Base-by-base conservation (phyloP, 192 early-diverging fungal species). In the Backusella macrospora region DNA sequence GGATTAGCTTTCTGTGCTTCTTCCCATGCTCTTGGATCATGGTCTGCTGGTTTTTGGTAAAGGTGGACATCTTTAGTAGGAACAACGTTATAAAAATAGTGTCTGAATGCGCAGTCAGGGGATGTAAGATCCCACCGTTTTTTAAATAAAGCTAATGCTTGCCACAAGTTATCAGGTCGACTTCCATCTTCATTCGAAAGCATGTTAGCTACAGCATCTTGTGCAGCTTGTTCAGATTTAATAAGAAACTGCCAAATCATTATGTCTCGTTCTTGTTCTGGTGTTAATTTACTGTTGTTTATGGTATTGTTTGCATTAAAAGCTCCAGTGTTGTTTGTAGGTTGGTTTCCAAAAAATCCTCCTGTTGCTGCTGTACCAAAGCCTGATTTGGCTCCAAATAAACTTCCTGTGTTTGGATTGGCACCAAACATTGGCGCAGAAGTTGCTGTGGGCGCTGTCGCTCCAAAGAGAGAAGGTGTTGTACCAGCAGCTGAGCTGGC, bases 41-140 rank as follows among this genome's bases (percentile, higher is more conserved):
- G 82, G 73, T 88, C 86, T 1, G 88, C 86, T 13, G 92, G 91
- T 59, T 86, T 89, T 65, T 83, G 87, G 68, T 98, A 98, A 48
- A 89, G 73, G 29, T 83, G 85, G 12, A 92, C 92, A 83, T 97
- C 94, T 4, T 82, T 86, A 0, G 96, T 91, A 80, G 95, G 90
- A 0, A 94, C 95, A 73, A 95, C 89, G 76, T 98, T 99, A 82
- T 99, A 99, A 79, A 99, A 97, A 76, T 97, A 99, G 73, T 95
- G 90, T 87, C 92, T 92, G 78, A 97, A 96, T 59, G 90, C 88
- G 74, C 92, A 97, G 70, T 84, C 83, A 14, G 92, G 90, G 49
- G 87, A 90, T 23, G 86, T 77, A 8, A 93, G 91, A 73, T 96
- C 88, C 95, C 95, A 97, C 71, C 82, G 83, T 39, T 88, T 87